Evolutionary conservation across 345 rosid species (phyloP).

Genomic region (Eucalyptus guilfoylei): DNA sequence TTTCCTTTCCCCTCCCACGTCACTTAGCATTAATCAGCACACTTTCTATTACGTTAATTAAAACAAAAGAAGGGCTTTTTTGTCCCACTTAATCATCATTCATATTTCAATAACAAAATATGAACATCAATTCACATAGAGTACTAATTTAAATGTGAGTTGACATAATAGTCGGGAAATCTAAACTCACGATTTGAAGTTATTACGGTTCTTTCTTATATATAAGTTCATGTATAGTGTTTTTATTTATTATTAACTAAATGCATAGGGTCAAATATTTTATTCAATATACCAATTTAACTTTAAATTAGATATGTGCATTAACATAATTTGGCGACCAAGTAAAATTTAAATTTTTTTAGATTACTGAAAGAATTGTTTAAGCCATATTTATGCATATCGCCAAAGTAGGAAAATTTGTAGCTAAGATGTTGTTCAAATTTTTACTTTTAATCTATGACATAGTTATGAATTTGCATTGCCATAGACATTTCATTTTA

Average conservation of each 20-base stretch:
- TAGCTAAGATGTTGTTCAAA: not conserved
- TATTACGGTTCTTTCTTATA: not conserved
- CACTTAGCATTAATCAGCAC: not conserved
- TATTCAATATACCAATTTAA: too few species aligned
- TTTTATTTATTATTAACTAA: too few species aligned
- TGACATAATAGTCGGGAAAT: not conserved
- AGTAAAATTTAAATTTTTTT: too few species aligned
- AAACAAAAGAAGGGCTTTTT: not conserved
- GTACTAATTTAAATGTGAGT: not conserved
- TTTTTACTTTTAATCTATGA: not conserved
- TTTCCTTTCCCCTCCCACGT: not conserved
- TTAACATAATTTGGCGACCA: too few species aligned
- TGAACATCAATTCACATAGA: not conserved
- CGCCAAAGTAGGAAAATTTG: not conserved
- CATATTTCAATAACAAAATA: not conserved
- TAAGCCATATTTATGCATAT: not conserved
- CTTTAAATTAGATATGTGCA: too few species aligned
- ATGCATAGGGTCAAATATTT: too few species aligned
- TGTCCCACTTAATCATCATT: not conserved
- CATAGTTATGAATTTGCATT: not conserved
- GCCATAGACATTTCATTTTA: not conserved
- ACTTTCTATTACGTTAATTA: not conserved
- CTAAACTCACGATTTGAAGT: not conserved
- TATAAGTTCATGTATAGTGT: too few species aligned
- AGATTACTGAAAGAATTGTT: not conserved